phyloP scores from a whole-genome alignment of 345 rosid genomes.

The Brassica rapa region DNA sequence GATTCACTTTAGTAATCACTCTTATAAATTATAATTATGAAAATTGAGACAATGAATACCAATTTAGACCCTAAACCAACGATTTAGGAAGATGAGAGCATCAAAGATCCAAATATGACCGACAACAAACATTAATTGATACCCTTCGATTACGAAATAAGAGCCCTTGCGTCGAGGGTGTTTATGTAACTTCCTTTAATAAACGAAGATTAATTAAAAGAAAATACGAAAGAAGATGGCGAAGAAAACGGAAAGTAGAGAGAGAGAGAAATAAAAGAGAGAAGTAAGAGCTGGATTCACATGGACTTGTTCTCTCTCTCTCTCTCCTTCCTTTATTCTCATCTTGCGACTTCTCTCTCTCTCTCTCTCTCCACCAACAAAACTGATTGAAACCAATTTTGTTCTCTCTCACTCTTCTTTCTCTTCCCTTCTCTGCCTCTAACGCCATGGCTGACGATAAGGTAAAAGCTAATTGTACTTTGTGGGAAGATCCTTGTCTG shows the following conservation, averaged over 20 bases:
- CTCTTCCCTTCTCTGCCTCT: slow-evolving; percentile 17
- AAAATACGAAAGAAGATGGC: slow-evolving; percentile 26
- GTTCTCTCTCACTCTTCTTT: not conserved
- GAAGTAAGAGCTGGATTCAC: slow-evolving; percentile 51
- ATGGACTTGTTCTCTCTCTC: slow-evolving; percentile 51
- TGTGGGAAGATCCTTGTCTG: not conserved
- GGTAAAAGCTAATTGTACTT: slow-evolving; percentile 44
- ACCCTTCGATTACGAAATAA: slow-evolving; percentile 18
- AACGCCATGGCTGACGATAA: slow-evolving; percentile 73
- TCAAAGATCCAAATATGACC: slow-evolving; percentile 21
- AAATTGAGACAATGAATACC: slow-evolving; percentile 21
- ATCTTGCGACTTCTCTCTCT: slow-evolving; percentile 40
- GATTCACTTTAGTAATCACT: not conserved
- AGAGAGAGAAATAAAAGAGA: slow-evolving; percentile 1
- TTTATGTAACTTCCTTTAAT: not conserved
- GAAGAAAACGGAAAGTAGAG: slow-evolving; percentile 47
- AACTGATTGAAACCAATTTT: slow-evolving; percentile 38
- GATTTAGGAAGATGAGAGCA: slow-evolving; percentile 3
- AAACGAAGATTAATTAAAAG: not conserved
- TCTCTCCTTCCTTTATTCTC: slow-evolving; percentile 24
- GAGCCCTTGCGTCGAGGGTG: slow-evolving; percentile 6
- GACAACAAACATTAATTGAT: slow-evolving; percentile 22
- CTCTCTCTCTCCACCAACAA: slow-evolving; percentile 35
- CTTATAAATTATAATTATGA: not conserved
- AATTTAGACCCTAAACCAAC: slow-evolving; percentile 8